Evolutionary conservation across 345 rosid genomes (phyloP).

Genomic region (Anastatica hierochuntica): DNA sequence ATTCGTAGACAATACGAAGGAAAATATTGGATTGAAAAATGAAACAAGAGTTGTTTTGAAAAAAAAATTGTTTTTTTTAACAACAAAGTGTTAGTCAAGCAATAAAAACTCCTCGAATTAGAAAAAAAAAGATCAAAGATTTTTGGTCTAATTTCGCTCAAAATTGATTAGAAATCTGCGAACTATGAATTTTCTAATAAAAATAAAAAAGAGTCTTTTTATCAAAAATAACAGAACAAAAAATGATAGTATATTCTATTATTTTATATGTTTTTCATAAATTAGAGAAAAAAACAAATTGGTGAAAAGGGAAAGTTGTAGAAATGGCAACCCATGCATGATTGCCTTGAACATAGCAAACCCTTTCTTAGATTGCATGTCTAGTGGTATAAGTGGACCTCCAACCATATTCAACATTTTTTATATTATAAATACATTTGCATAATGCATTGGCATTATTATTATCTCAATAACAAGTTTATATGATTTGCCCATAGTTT

Average conservation of each 20-base stretch:
- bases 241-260: no score
- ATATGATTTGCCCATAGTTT: conserved; percentile 24
- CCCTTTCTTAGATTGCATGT: conserved; percentile 22
- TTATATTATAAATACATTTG: background rate
- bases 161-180: no score
- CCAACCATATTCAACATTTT: background rate
- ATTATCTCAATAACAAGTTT: conserved; percentile 21
- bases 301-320: conserved; percentile 1
- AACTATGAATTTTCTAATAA: no score
- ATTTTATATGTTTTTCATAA: no score
- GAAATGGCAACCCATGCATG: conserved; percentile 30
- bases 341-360: conserved; percentile 27
- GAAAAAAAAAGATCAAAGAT: no score
- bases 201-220: no score
- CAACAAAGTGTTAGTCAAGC: no score
- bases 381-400: conserved; percentile 21
- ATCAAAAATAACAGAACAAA: no score
- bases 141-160: no score
- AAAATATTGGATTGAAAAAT: background rate
- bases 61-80: no score
- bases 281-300: background rate
- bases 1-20: conserved; percentile 19
- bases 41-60: background rate
- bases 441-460: conserved; percentile 14
- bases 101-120: no score